Conservation (phyloP, 164 flowering plant species). For the Tetracentron sinense region DNA sequence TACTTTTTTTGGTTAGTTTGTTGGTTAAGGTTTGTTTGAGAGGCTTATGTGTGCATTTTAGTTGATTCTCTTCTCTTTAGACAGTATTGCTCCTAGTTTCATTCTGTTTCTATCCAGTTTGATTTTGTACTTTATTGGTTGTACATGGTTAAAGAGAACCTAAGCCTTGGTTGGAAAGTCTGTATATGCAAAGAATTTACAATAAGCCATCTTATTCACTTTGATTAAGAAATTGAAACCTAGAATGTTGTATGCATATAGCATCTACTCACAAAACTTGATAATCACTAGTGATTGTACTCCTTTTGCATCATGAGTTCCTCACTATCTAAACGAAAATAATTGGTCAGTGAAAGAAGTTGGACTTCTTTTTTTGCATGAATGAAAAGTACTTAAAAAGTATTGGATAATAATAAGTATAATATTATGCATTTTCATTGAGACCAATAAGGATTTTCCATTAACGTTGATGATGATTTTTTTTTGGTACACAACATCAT, state of each 20-base stretch:
- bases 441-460: neutral
- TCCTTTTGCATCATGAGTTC: neutral
- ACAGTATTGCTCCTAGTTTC: neutral
- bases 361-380: neutral
- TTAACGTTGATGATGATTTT: too few species aligned
- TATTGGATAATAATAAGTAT: neutral
- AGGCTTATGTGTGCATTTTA: neutral
- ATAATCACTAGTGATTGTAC: neutral
- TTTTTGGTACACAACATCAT: too few species aligned
- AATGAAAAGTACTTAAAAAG: neutral
- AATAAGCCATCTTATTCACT: neutral
- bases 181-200: neutral
- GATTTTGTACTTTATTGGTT: neutral
- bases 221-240: neutral
- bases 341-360: neutral
- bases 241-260: neutral
- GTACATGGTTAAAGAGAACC: neutral
- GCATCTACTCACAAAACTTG: neutral
- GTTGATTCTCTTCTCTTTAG: neutral
- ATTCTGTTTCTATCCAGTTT: neutral
- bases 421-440: neutral
- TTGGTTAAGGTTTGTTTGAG: too few species aligned
- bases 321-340: neutral
- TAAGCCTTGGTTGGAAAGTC: neutral
- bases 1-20: too few species aligned